Evolutionary conservation across 2,329 filamentous ascomycete species (phyloP).

Genomic region (Coniochaeta ligniaria): DNA sequence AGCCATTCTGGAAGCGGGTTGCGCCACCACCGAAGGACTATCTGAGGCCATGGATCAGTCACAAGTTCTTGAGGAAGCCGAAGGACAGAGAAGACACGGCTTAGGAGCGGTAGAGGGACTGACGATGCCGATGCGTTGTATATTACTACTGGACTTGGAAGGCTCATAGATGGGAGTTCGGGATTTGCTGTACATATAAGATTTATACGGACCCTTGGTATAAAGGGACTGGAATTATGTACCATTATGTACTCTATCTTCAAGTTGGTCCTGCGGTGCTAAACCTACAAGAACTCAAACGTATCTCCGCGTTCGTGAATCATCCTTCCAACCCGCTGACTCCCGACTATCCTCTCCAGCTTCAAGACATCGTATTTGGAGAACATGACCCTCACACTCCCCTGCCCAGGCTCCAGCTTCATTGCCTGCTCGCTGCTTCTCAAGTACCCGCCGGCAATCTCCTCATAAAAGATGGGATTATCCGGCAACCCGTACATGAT

Average conservation of each 20-base stretch:
- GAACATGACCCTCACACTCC: conserved; percentile 60
- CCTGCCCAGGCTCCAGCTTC: conserved; percentile 49
- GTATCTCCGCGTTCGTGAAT: conserved; percentile 77
- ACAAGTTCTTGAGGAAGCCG: conserved; percentile 13
- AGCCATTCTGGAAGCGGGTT: not conserved
- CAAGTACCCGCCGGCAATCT: conserved; percentile 65
- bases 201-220: not conserved
- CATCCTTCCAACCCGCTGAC: conserved; percentile 75
- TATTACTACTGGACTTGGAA: not conserved
- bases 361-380: conserved; percentile 85
- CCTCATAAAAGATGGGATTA: conserved; percentile 74
- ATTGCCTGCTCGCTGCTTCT: conserved; percentile 50
- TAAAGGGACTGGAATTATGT: not conserved
- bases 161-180: not conserved
- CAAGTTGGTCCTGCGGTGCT: not conserved
- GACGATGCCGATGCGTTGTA: not conserved
- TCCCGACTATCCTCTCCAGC: conserved; percentile 82
- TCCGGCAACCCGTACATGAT: conserved; percentile 88
- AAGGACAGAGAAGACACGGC: conserved; percentile 12
- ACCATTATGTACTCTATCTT: not conserved
- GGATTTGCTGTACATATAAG: not conserved
- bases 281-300: conserved; percentile 81
- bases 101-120: not conserved
- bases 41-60: conserved; percentile 19
- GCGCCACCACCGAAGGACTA: conserved; percentile 8